Conservation (phyloP, 2,329 filamentous ascomycete genomes). For the Pseudocercospora eumusae region DNA sequence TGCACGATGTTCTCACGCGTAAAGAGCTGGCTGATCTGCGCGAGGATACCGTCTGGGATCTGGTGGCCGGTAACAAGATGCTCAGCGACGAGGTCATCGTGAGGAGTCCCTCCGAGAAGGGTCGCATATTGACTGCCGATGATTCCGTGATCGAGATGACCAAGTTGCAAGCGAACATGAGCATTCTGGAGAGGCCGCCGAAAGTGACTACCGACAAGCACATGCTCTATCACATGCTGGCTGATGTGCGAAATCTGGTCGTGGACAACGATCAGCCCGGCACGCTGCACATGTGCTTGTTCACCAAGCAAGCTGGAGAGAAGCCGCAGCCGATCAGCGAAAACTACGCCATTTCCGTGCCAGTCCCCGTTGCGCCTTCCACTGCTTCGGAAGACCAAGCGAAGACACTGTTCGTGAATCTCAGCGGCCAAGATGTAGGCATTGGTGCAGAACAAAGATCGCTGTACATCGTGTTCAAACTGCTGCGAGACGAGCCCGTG, state of each 20-base stretch:
- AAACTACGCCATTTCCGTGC: conserved; percentile 75
- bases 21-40: conserved; percentile 79
- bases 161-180: conserved; percentile 92
- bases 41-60: conserved; percentile 91
- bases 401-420: conserved; percentile 83
- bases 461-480: conserved; percentile 79
- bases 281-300: conserved; percentile 75
- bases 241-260: conserved; percentile 81
- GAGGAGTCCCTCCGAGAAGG: conserved; percentile 78
- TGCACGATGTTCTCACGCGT: conserved; percentile 89
- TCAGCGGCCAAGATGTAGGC: conserved; percentile 74
- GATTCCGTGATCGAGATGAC: conserved; percentile 92
- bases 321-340: conserved; percentile 73
- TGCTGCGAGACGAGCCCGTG: conserved; percentile 62
- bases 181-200: conserved; percentile 81
- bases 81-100: conserved; percentile 94
- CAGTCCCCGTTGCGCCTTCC: conserved; percentile 69
- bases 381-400: conserved; percentile 67
- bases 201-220: conserved; percentile 66
- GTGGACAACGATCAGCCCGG: conserved; percentile 75
- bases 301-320: conserved; percentile 66
- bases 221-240: conserved; percentile 76
- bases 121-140: conserved; percentile 83
- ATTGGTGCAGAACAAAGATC: conserved; percentile 64
- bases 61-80: conserved; percentile 92